Evolutionary conservation across 1,284 basidiomycete species (phyloP), one percentile per base, ranked within the genome.

Genomic region (Cutaneotrichosporon cavernicola): DNA sequence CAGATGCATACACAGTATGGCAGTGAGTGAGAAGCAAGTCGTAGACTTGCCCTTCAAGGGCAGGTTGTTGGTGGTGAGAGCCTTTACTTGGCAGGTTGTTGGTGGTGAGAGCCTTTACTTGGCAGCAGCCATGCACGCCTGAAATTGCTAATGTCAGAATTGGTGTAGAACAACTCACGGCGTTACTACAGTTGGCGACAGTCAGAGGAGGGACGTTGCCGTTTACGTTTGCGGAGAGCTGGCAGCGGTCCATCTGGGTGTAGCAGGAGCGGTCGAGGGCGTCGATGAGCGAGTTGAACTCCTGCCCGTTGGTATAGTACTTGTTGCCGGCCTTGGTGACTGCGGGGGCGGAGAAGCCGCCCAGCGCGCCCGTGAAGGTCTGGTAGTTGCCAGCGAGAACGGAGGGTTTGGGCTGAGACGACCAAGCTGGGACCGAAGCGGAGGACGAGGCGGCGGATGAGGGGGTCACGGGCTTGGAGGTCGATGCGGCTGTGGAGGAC

Each of bases 191-290:
- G 38, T 63, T 64, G 6, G 46, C 40, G 30, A 72, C 70, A 32
- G 72, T 70, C n/a, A 73, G 53, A 11, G 59, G 52, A 38, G 21
- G 57, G n/a, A 40, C 64, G 61, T 70, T 71, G 38, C 70, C 70
- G 32, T 64, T 58, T 58, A 56, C 62, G 56, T 69, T 70, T 30
- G 72, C 72, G 13, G 65, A 64, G 43, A 60, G 60, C 61, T 71
- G 70, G 57, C 72, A 71, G 21, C 46, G 32, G 61, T 70, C 62
- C 66, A 70, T 67, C 70, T 74, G 73, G 31, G 57, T 50, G 61
- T 72, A 69, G 65, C 73, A 74, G 10, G 65, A 68, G 49, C 68
- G 64, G 53, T 62, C 56, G 32, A 72, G 63, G 6, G 72, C 70
- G 46, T 72, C 72, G 40, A 61, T 61, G 52, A 68, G 56, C 56